Evolutionary conservation across 257 asterid species (phyloP), one percentile per base, ranked within the genome.

Genomic region (Craterostigma plantagineum): DNA sequence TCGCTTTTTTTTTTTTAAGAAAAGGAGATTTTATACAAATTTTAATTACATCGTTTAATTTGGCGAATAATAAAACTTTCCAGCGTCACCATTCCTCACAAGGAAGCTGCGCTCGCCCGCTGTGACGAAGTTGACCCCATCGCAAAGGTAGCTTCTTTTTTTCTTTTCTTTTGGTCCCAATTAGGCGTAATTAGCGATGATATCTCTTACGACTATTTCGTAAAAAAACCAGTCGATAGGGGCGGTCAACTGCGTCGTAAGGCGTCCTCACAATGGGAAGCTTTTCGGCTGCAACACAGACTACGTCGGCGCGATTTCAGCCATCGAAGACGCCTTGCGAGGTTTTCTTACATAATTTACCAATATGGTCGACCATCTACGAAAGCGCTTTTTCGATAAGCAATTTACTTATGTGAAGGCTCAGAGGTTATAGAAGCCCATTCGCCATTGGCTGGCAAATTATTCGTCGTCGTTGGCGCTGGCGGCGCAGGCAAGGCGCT

Each of bases 401-500:
- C 17, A 14, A 1, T 38, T 38, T 37, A 33, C 11, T 49, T 38
- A 7, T 50, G 37, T 56, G 33, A 63, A 82, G 95, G 69, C 50
- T 54, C 59, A 7, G 62, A 50, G 8, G 46, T 49, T 51, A 56
- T 48, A 34, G 67, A 66, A 17, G 51, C 37, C 9, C 55, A 40
- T 44, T 90, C 93, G 3, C 95, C 91, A 35, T 64, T 83, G 65
- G 77, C 76, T 15, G 84, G 92, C 40, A 90, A 77, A 63, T 47
- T 83, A 50, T 83, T 90, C 50, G 70, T 90, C 16, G 87, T 90
- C 50, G 72, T 83, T 49, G 99, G 95, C 37, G 99, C 99, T 47
- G 99, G 99, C 16, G 99, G 99, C 33, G 99, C 95, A n/a, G 95
- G 94, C 36, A 83, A 73, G 68, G 87, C 95, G 14, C 77, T 90